Base-by-base conservation (phyloP, 768 basidiomycete genomes). In the Serendipita sp. region DNA sequence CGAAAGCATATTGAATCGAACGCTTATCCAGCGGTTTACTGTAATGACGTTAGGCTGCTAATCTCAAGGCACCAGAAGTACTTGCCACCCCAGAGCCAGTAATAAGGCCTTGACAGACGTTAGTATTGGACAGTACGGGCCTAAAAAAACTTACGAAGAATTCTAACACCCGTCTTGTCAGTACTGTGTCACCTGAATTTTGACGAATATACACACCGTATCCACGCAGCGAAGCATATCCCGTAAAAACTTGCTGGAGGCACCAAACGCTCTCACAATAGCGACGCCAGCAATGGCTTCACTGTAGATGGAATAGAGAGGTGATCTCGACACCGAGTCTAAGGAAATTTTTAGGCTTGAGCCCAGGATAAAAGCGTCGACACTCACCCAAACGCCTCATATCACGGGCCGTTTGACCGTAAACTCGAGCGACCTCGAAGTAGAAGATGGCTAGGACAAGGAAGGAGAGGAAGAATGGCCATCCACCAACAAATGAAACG, bases 1-100 rank as follows among this genome's bases (percentile, higher is more conserved):
- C 2, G 88, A 89, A 22, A 92, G 75, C 28, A 94, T 70, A 69
- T 92, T 88, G 79, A 94, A 94, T 9, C 93, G 85, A 64, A 85
- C 81, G 31, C 86, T 86, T 51, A 93, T 76, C 93, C 93, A 97
- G 45, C 91, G 84, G 70, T 92, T 93, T 17, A 93, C 89, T 88
- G 65, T 3, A 60, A 28, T 64, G 64, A 31, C 28, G 43, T 3
- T 43, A 65, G 63, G 9, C 38, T 3, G 67, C 60, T 22, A 60
- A 58, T 61, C 42, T 65, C 42, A 26, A 14, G 22, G 22, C 1
- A 50, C 43, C 16, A 60, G 42, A 17, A 42, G 28, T 20, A 20
- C 33, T 3, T 30, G 87, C 84, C 83, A 75, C 83, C 87, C 89
- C 88, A 92, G 80, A 88, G 86, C 92, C 92, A 94, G 69, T 88